Base-by-base conservation (phyloP, 345 rosid species). In the Aquilaria sinensis region DNA sequence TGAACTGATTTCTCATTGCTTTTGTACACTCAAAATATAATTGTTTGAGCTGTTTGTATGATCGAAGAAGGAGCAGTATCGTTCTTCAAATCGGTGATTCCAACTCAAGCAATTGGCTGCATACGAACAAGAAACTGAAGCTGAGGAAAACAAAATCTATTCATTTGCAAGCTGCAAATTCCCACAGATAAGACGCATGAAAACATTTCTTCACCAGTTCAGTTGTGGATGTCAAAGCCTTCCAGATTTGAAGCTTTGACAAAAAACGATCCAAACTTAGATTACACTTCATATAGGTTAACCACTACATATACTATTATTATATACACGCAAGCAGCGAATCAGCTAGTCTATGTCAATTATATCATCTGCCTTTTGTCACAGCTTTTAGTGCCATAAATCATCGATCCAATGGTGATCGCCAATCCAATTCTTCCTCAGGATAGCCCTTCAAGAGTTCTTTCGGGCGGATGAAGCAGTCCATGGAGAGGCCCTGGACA, bases 401-500 rank as follows among this genome's bases (percentile, higher is more conserved):
- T 60, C 57, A 60, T 56, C 16, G 58, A 58, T 61, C 60, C 50
- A 77, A 47, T 1, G 82, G 66, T 11, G 75, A 76, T 41, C 69
- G 66, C 77, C 80, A 75, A 43, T 72, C 83, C 54, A 75, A 69
- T 16, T 63, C 74, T 66, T 66, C 82, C 12, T 68, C 77, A 1
- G 70, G 76, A 49, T 45, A 72, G 48, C 78, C 79, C 47, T 68
- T 81, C 58, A 79, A 80, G 23, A 76, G 80, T 54, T 94, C 96
- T 54, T 78, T 78, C 8, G 96, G 99, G 70, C 97, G 89, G 41
- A 94, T 88, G 70, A 94, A 94, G 73, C 89, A 88, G 70, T 94
- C 99, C 45, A 65, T 34, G 2, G 96, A 90, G 9, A 94, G 72
- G 2, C 97, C 97, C 3, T 81, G 82, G 2, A 94, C 95, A 15